phyloP scores from a whole-genome alignment of 1,284 basidiomycete species.

The Leccinum subfulvum region DNA sequence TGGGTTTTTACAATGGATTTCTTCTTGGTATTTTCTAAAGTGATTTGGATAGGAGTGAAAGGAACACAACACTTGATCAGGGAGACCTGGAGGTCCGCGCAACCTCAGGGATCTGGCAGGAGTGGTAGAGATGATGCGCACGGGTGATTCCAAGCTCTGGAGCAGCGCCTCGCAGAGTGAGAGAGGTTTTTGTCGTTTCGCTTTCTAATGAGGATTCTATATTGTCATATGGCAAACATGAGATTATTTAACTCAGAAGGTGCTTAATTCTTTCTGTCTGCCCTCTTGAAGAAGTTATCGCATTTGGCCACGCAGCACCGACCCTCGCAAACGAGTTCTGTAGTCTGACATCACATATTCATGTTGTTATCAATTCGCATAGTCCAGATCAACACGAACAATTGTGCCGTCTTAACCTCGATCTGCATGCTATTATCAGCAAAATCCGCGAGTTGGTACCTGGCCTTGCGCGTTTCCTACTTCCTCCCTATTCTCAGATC shows the following conservation, averaged over 20 bases:
- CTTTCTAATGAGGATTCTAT: neutral
- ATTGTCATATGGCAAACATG: neutral
- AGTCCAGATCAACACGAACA: neutral
- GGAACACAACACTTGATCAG: neutral
- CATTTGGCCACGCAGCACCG: neutral
- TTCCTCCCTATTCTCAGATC: neutral
- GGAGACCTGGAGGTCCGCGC: neutral
- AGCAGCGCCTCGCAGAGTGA: neutral
- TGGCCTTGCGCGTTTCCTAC: slow-evolving; percentile 4
- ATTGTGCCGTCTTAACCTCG: neutral
- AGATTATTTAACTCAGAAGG: neutral
- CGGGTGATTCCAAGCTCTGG: neutral
- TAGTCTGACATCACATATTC: neutral
- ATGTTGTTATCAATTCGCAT: neutral
- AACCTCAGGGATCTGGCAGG: neutral
- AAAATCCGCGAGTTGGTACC: neutral
- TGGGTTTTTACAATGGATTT: neutral
- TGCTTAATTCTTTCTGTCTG: neutral
- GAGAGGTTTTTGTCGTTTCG: neutral
- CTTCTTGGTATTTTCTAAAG: neutral
- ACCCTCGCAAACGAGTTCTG: neutral
- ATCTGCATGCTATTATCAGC: neutral
- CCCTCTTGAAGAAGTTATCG: neutral
- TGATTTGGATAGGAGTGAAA: neutral
- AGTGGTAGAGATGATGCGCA: neutral